phyloP scores from a whole-genome alignment of 345 rosid genomes.

The Gossypium herbaceum region DNA sequence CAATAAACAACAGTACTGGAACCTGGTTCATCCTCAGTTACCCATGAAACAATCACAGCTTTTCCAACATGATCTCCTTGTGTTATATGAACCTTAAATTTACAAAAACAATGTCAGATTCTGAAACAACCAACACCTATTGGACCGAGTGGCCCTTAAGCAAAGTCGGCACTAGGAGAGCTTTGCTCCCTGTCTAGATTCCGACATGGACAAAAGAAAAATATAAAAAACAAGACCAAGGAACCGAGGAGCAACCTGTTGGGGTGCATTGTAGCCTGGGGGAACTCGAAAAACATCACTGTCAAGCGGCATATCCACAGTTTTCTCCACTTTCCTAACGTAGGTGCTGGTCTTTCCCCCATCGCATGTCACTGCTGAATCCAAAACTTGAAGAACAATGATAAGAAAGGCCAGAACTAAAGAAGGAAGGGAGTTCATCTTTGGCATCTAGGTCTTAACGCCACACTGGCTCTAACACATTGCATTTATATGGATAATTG shows the following conservation, averaged over 20 bases:
- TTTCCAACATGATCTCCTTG: conserved; percentile 87
- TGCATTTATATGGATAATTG: not conserved
- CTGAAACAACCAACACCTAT: too few species aligned
- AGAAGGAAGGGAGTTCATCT: conserved; percentile 27
- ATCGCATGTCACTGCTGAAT: conserved; percentile 28
- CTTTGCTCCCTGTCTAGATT: too few species aligned
- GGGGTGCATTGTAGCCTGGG: conserved; percentile 64
- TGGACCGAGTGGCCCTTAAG: too few species aligned
- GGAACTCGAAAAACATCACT: conserved; percentile 54
- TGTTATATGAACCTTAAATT: conserved; percentile 69
- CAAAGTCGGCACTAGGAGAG: too few species aligned
- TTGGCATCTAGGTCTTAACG: not conserved
- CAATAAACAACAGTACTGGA: conserved; percentile 65
- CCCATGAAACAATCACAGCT: conserved; percentile 89
- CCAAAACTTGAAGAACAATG: conserved; percentile 28
- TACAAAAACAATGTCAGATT: not conserved
- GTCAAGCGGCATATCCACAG: conserved; percentile 55
- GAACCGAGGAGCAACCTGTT: conserved; percentile 36
- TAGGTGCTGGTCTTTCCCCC: conserved; percentile 54
- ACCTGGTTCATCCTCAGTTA: conserved; percentile 62
- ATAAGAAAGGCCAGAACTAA: not conserved
- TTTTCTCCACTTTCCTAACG: conserved; percentile 40
- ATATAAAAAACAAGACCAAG: not conserved
- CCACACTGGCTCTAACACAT: not conserved
- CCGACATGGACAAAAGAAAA: too few species aligned